Conservation (phyloP, 441 rosid species). For the Eruca vesicaria region DNA sequence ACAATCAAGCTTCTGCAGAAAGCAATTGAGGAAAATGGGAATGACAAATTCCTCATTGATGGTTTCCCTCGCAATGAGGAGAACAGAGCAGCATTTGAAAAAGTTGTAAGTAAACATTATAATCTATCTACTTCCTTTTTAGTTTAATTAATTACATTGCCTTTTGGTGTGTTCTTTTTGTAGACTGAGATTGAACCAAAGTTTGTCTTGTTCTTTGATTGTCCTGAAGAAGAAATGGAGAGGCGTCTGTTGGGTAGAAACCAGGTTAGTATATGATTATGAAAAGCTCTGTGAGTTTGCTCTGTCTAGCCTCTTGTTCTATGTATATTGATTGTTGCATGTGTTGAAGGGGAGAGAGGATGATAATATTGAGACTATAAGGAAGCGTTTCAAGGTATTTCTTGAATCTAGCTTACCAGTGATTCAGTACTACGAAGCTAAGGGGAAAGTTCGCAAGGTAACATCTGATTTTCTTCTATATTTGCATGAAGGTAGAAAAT, state of each 20-base stretch:
- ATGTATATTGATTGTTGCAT: not conserved
- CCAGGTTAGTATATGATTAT: constrained; percentile 34
- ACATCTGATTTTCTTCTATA: not conserved
- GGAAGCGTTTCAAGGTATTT: constrained; percentile 52
- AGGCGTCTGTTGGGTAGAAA: constrained; percentile 46
- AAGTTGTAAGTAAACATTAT: constrained; percentile 37
- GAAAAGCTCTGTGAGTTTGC: not conserved
- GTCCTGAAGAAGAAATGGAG: no score
- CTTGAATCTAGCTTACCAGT: constrained; percentile 49
- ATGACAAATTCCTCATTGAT: constrained; percentile 51
- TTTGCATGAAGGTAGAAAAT: not conserved
- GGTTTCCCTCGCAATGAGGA: constrained; percentile 64
- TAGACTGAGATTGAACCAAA: constrained; percentile 55
- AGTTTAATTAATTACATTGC: not conserved
- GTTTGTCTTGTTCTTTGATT: constrained; percentile 43
- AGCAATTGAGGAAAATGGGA: constrained; percentile 46
- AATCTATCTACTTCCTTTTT: not conserved
- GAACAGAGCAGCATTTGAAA: constrained; percentile 49
- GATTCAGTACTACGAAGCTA: constrained; percentile 43
- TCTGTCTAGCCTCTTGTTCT: not conserved
- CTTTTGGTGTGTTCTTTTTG: not conserved
- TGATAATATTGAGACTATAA: constrained; percentile 55
- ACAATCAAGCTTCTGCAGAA: constrained; percentile 51
- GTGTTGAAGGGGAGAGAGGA: constrained; percentile 49
- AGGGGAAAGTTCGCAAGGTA: constrained; percentile 53